Base-by-base conservation (phyloP, 2,329 filamentous ascomycete species). In the Lecanicillium sp. region DNA sequence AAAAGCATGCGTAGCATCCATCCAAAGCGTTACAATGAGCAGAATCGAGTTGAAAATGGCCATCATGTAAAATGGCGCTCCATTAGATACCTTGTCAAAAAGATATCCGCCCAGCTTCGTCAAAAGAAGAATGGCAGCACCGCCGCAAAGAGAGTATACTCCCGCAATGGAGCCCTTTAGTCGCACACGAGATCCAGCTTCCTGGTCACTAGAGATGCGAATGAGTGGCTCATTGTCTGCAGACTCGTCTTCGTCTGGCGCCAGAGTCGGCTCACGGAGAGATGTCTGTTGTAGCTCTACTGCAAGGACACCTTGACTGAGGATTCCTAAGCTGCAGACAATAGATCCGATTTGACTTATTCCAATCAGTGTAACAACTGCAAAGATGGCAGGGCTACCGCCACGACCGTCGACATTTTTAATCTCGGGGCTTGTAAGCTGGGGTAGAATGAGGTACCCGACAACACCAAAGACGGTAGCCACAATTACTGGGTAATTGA, bases 291-390 rank as follows among this genome's bases (percentile, higher is more conserved):
- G 54, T 4, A 65, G 48, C 33, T 74, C 70, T 2, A 63, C 65
- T 5, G 67, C 64, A 16, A 94, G 68, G 16, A 96, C 82, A 4
- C 88, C 89, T 13, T 79, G 78, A 28, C 87, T 87, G 3, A 98
- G 72, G 1, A 92, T 78, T 1, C 85, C 88, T n/a, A 98, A 73
- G 47, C 86, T 94, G 63, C 89, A 95, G 1, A 98, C 92, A 43
- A 98, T 96, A 9, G 88, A 84, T 3, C 90, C 92, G 45, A 98
- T 96, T 60, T 98, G 92, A 52, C 86, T 94, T 53, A 95, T 77
- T 12, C 92, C 92, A 29, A 96, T 78, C 14, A 95, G 63, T 0
- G 82, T 76, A 30, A 88, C 86, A 13, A 90, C 74, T 11, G 89
- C 47, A 54, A 94, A 88, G 13, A 95, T 78, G 9, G 64, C 67